These are phyloP conservation scores for Pseudopithomyces maydicus DNA, from an alignment of 2,329 filamentous ascomycete genomes.

Conservation along the genomic window DNA sequence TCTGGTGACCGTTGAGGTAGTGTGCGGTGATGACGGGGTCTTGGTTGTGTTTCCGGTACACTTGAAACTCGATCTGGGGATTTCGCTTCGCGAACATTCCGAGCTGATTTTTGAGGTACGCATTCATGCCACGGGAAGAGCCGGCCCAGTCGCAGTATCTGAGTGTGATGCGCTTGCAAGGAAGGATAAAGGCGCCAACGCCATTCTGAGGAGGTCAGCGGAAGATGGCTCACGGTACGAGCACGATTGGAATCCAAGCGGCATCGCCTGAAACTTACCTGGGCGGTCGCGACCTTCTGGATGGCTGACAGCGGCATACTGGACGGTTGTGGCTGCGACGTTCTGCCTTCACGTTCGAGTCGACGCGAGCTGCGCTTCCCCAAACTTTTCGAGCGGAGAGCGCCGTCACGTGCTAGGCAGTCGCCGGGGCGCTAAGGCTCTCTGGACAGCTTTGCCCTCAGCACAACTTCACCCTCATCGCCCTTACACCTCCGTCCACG, in stretches of 20 bases:
- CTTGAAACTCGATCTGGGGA: constrained; percentile 87
- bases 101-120: constrained; percentile 80
- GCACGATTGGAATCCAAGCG: neutral
- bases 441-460: neutral
- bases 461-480: constrained; percentile 23
- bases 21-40: constrained; percentile 88
- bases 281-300: constrained; percentile 59
- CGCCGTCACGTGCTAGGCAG: constrained; percentile 32
- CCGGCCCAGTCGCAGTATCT: constrained; percentile 98
- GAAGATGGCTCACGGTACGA: constrained; percentile 4
- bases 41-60: constrained; percentile 86
- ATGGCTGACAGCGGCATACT: constrained; percentile 57
- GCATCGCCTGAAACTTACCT: constrained; percentile 50
- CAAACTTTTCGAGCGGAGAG: constrained; percentile 23
- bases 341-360: constrained; percentile 8
- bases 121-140: constrained; percentile 91
- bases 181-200: constrained; percentile 93
- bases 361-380: constrained; percentile 4
- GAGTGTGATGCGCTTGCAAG: constrained; percentile 94
- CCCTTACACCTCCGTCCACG: constrained; percentile 15
- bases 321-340: constrained; percentile 22
- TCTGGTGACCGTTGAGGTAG: constrained; percentile 89
- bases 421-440: constrained; percentile 22
- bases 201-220: constrained; percentile 71
- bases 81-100: constrained; percentile 78